These are phyloP conservation scores for Rhodocollybia butyracea DNA, from an alignment of 768 basidiomycete genomes.

Conservation along the genomic window DNA sequence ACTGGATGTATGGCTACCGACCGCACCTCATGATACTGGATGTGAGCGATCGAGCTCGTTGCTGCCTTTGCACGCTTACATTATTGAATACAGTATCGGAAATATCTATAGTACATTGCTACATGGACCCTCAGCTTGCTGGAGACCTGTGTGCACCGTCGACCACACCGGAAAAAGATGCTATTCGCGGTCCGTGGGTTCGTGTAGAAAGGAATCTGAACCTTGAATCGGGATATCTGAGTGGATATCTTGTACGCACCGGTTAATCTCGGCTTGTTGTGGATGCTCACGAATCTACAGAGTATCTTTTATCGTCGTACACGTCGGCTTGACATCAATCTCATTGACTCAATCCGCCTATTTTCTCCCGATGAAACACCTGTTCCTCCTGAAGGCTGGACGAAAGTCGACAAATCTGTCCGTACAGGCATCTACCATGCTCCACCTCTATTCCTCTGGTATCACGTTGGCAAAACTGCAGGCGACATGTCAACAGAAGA, in stretches of 20 bases:
- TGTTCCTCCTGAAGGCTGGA: constrained; percentile 53
- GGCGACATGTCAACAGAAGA: constrained; percentile 58
- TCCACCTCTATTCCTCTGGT: constrained; percentile 74
- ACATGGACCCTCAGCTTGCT: constrained; percentile 55
- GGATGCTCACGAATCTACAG: constrained; percentile 22
- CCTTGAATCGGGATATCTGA: constrained; percentile 49
- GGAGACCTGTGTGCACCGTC: constrained; percentile 65
- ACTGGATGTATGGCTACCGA: constrained; percentile 75
- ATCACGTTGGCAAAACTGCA: constrained; percentile 63
- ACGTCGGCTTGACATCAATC: constrained; percentile 73
- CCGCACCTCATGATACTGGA: constrained; percentile 74
- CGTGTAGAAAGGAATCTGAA: constrained; percentile 83
- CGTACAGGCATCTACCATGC: constrained; percentile 58
- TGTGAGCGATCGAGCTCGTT: constrained; percentile 38
- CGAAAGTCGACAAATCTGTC: constrained; percentile 57
- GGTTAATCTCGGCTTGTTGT: too few relatives aligned
- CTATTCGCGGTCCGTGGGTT: constrained; percentile 85
- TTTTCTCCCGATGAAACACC: constrained; percentile 55
- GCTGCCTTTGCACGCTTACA: background rate
- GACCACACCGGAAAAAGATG: constrained; percentile 69
- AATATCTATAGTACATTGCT: constrained; percentile 67
- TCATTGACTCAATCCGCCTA: constrained; percentile 71
- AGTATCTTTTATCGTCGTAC: constrained; percentile 85
- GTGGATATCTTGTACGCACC: constrained; percentile 53
- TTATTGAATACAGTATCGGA: constrained; percentile 64